Evolutionary conservation across 257 asterid genomes (phyloP).

Genomic region (Petunia secreta): DNA sequence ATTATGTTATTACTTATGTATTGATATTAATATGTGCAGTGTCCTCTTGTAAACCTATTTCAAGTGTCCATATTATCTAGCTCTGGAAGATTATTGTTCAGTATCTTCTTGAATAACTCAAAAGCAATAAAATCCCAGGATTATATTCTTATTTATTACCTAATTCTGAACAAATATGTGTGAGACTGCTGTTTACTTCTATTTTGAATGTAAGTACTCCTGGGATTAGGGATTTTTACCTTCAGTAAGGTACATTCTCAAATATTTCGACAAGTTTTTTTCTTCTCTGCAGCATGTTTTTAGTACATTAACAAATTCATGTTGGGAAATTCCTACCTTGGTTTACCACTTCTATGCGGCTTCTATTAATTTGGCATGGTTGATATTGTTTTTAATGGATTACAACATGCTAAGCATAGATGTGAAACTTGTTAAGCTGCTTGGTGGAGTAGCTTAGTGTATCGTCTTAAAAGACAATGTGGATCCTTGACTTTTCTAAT

Average conservation of each 20-base stretch:
- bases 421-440: neutral
- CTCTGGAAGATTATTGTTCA: conserved; percentile 11
- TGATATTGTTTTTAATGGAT: neutral
- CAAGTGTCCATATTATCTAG: conserved; percentile 11
- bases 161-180: conserved; percentile 3
- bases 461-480: neutral
- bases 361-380: neutral
- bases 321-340: neutral
- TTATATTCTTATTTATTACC: conserved; percentile 1
- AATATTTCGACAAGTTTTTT: neutral
- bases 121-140: conserved; percentile 7
- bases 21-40: conserved; percentile 7
- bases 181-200: neutral
- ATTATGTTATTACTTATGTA: conserved; percentile 21
- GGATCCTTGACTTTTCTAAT: neutral
- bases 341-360: neutral
- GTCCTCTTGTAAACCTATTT: conserved; percentile 16
- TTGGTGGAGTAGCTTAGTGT: neutral
- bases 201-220: neutral
- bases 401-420: too few relatives aligned
- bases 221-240: neutral
- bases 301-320: neutral
- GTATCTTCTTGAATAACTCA: conserved; percentile 14
- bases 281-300: neutral
- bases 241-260: neutral